These are phyloP conservation scores for Tetraselmis striata DNA, from an alignment of 139 green algal species.

Conservation along the genomic window DNA sequence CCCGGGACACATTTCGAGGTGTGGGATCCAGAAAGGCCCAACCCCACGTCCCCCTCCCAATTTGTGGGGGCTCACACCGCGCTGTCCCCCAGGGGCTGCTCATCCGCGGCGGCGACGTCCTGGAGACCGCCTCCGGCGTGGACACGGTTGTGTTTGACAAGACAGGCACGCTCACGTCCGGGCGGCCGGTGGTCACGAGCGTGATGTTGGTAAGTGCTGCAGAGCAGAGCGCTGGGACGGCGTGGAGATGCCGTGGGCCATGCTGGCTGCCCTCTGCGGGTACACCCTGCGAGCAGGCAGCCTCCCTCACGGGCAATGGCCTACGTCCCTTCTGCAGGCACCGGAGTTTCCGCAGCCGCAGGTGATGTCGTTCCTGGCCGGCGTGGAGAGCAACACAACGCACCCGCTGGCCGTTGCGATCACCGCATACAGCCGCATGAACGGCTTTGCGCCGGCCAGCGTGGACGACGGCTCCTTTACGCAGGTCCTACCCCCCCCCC, in stretches of 20 bases:
- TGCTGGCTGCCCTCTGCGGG: too few species aligned
- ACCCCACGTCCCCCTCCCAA: too few species aligned
- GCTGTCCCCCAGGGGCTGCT: constrained; percentile 80
- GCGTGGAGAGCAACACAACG: constrained; percentile 60
- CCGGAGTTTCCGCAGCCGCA: not conserved
- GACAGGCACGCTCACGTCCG: constrained; percentile 85
- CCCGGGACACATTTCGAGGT: too few species aligned
- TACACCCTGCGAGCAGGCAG: too few species aligned
- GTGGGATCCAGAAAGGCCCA: too few species aligned
- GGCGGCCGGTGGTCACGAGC: constrained; percentile 55
- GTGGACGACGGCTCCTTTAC: constrained; percentile 55
- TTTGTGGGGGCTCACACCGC: too few species aligned
- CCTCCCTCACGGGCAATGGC: constrained; percentile 11
- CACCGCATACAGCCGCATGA: constrained; percentile 19
- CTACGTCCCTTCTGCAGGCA: not conserved
- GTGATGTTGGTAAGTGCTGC: constrained; percentile 6
- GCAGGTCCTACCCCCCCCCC: too few species aligned
- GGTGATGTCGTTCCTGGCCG: constrained; percentile 63
- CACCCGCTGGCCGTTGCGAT: constrained; percentile 68
- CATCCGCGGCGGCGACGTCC: constrained; percentile 72
- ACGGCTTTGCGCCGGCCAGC: constrained; percentile 7
- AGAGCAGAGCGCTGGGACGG: not conserved
- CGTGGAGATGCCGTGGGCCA: too few species aligned
- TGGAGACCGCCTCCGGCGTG: constrained; percentile 61
- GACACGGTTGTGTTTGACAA: constrained; percentile 93